Conservation (phyloP, 495 filamentous ascomycete species). For the Letharia columbiana region DNA sequence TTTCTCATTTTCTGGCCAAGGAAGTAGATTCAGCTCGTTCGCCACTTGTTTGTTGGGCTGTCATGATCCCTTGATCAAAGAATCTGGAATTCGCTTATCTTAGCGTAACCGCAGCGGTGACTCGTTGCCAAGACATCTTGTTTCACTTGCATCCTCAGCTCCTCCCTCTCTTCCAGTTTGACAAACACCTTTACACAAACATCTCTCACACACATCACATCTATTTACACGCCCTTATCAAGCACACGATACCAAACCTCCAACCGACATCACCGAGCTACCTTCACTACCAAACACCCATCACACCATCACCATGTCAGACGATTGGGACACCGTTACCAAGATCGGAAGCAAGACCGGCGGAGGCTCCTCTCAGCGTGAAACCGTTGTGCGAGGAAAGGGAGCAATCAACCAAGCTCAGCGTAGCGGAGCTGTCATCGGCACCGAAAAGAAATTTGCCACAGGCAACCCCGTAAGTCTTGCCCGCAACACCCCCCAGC, state of each 20-base stretch:
- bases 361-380: slow-evolving; percentile 54
- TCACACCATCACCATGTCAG: slow-evolving; percentile 40
- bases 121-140: slow-evolving; percentile 11
- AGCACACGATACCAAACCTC: not conserved
- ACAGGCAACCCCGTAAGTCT: slow-evolving; percentile 67
- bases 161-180: not conserved
- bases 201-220: not conserved
- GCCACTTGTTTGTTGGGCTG: not conserved
- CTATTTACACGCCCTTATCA: not conserved
- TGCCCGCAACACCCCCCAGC: not conserved
- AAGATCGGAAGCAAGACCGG: slow-evolving; percentile 84
- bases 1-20: not conserved
- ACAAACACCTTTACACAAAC: slow-evolving; percentile 1
- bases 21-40: not conserved
- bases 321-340: slow-evolving; percentile 81
- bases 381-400: slow-evolving; percentile 82
- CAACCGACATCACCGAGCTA: too few species aligned
- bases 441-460: slow-evolving; percentile 81
- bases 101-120: slow-evolving; percentile 13
- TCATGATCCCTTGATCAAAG: not conserved
- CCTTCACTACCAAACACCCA: not conserved
- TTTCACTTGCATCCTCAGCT: slow-evolving; percentile 8
- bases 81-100: slow-evolving; percentile 11
- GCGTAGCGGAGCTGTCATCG: slow-evolving; percentile 63
- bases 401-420: slow-evolving; percentile 84